Base-by-base conservation (phyloP, 192 early-diverging fungal species). In the Rhizophagus prolifer region DNA sequence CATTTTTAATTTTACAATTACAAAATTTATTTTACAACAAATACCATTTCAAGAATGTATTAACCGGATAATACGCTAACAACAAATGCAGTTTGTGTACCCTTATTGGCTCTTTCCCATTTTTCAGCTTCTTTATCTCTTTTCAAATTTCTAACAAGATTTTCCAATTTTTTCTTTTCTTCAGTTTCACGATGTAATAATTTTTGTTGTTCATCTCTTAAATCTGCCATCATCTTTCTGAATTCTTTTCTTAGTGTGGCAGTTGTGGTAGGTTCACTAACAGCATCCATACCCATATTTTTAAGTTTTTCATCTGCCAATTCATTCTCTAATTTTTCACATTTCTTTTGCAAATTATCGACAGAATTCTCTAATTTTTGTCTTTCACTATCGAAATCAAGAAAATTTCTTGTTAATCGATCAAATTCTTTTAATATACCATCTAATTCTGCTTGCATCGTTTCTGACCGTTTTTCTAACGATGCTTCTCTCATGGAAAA, bases 201-300 rank as follows among this genome's bases (percentile, higher is more conserved):
- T 67, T 84, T 85, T 46, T 86, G 81, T 30, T 90, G 87, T 31
- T 90, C 88, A 12, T 73, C 65, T 70, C 82, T 83, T 36, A 86
- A 61, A 30, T 88, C 86, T 21, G 71, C 77, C 76, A 88, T 85
- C 69, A 88, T 83, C 19, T 81, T 80, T 58, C 88, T 72, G 60
- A 90, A 90, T 60, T 90, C 88, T 70, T 84, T 86, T 30, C 88
- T 75, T 28, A 90, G 70, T 0, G 86, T 81, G 10, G 86, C 79
- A 0, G 88, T 90, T 0, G 87, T 85, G 0, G 41, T 2, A 23
- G 50, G 64, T 25, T 68, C 75, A 47, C 50, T 79, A 58, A 14
- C 2, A 34, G 25, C 63, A 28, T 44, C 79, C 23, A 81, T 58
- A n/a, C 83, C 85, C 47, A 86, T 46, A 26, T 63, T 26, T 19